Percentiles rank a stretch among this genome's conserved stretches.
These are phyloP conservation scores for Austroboletus olivaceoglutinosus DNA, from an alignment of 1,284 basidiomycete genomes.

Conservation along the genomic window DNA sequence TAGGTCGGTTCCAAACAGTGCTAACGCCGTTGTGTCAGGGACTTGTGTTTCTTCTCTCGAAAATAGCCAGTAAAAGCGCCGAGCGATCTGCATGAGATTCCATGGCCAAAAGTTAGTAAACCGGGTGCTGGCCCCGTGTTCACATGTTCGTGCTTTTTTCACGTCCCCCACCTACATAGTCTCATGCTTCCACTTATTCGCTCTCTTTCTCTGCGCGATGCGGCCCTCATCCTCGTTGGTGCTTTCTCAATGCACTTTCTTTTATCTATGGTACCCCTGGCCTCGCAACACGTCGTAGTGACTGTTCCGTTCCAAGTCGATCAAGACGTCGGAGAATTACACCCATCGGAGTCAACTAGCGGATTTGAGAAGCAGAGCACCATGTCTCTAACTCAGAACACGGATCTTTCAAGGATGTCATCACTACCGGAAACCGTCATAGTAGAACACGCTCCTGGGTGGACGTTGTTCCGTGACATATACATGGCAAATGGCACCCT, in stretches of 20 bases:
- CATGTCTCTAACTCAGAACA: not conserved
- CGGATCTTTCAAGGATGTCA: conserved; percentile 9
- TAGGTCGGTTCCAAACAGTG: too few relatives aligned
- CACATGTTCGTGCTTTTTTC: not conserved
- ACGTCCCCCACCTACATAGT: not conserved
- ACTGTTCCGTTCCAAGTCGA: conserved; percentile 26
- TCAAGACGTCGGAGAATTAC: conserved; percentile 8
- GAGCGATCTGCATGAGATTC: not conserved
- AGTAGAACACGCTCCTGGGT: conserved; percentile 68
- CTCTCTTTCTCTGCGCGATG: conserved; percentile 43
- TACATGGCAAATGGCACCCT: conserved; percentile 80
- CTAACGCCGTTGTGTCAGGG: too few relatives aligned
- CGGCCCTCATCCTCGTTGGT: conserved; percentile 49
- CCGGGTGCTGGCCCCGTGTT: not conserved
- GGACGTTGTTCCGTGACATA: conserved; percentile 76
- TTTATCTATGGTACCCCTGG: conserved; percentile 35
- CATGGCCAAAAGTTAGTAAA: not conserved
- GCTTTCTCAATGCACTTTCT: conserved; percentile 51
- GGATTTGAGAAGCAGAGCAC: not conserved
- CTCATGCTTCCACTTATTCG: conserved; percentile 29
- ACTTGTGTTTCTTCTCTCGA: too few relatives aligned
- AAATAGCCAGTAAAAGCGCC: too few relatives aligned
- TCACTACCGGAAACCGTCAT: conserved; percentile 51
- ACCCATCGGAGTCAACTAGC: not conserved
- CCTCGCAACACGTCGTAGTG: conserved; percentile 37